A percentile compares a stretch with the other conserved stretches of the same genome.
Evolutionary conservation across 2,329 filamentous ascomycete species (phyloP).

Genomic region (Colletotrichum theobromicola): DNA sequence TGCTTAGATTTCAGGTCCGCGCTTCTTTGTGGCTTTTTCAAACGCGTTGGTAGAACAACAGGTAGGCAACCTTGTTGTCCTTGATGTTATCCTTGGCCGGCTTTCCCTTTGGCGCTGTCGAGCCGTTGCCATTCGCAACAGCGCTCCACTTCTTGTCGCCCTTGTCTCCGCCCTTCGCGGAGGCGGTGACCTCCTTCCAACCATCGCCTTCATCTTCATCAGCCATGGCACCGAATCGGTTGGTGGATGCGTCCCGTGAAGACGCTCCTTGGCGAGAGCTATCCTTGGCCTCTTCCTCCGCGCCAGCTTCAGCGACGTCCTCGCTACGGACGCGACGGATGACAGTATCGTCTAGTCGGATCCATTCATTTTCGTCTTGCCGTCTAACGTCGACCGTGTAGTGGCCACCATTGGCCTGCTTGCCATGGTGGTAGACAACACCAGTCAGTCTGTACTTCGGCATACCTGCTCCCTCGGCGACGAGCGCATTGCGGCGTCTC

Average conservation of each 20-base stretch:
- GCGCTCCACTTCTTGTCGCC: conserved; percentile 78
- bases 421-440: conserved; percentile 97
- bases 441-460: conserved; percentile 87
- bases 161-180: conserved; percentile 30
- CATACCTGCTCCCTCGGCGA: conserved; percentile 67
- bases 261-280: conserved; percentile 63
- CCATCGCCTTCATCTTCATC: conserved; percentile 72
- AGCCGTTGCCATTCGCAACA: conserved; percentile 63
- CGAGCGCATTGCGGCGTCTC: conserved; percentile 70
- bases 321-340: conserved; percentile 85
- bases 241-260: conserved; percentile 54
- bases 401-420: conserved; percentile 93
- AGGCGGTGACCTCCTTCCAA: conserved; percentile 81
- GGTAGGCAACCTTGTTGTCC: conserved; percentile 97
- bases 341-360: conserved; percentile 91
- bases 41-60: conserved; percentile 91
- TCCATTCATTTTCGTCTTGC: conserved; percentile 95
- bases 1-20: neutral
- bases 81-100: conserved; percentile 67
- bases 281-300: conserved; percentile 79
- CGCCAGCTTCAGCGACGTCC: conserved; percentile 85
- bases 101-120: conserved; percentile 56
- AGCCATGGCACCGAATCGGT: conserved; percentile 75
- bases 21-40: conserved; percentile 29
- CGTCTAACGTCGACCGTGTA: conserved; percentile 97